A percentile compares a stretch with the other conserved stretches of the same genome.
These are phyloP conservation scores for Capillidium rhysosporum DNA, from an alignment of 371 early-diverging fungal species.

Conservation along the genomic window DNA sequence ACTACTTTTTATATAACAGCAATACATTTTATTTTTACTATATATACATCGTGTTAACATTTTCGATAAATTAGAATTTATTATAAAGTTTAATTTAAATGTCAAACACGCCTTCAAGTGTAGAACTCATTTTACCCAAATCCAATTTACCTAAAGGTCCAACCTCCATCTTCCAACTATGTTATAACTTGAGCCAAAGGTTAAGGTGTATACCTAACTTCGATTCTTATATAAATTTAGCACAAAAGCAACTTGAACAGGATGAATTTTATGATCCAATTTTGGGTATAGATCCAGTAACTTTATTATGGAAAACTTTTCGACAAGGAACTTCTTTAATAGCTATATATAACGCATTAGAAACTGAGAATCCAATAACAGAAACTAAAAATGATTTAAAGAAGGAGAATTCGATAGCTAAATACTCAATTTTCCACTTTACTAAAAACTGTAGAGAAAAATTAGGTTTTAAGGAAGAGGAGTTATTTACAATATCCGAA, in stretches of 20 bases:
- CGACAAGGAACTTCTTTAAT: slow-evolving; percentile 79
- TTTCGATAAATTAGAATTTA: too few species aligned
- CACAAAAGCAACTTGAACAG: slow-evolving; percentile 13
- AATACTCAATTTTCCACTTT: slow-evolving; percentile 62
- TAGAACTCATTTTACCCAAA: too few species aligned
- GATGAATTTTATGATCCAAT: slow-evolving; percentile 15
- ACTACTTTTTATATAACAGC: too few species aligned
- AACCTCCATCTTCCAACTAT: slow-evolving; percentile 39
- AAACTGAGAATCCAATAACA: slow-evolving; percentile 23
- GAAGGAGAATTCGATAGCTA: slow-evolving; percentile 29
- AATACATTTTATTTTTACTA: too few species aligned
- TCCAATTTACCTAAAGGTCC: neutral
- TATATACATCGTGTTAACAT: too few species aligned
- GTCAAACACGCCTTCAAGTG: too few species aligned
- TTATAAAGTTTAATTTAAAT: too few species aligned
- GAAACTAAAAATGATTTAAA: slow-evolving; percentile 25
- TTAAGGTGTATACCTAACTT: slow-evolving; percentile 35
- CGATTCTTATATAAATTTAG: slow-evolving; percentile 26
- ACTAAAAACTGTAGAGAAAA: slow-evolving; percentile 48
- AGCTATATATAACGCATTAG: slow-evolving; percentile 55
- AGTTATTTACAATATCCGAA: slow-evolving; percentile 71
- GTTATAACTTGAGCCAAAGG: slow-evolving; percentile 32
- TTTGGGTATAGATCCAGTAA: slow-evolving; percentile 45
- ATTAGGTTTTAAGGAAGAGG: slow-evolving; percentile 44
- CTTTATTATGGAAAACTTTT: slow-evolving; percentile 69